A percentile compares a stretch with the other conserved stretches of the same genome.
These are phyloP conservation scores for Setaria italica DNA, from an alignment of 202 grass and related monocot species.

Conservation along the genomic window DNA sequence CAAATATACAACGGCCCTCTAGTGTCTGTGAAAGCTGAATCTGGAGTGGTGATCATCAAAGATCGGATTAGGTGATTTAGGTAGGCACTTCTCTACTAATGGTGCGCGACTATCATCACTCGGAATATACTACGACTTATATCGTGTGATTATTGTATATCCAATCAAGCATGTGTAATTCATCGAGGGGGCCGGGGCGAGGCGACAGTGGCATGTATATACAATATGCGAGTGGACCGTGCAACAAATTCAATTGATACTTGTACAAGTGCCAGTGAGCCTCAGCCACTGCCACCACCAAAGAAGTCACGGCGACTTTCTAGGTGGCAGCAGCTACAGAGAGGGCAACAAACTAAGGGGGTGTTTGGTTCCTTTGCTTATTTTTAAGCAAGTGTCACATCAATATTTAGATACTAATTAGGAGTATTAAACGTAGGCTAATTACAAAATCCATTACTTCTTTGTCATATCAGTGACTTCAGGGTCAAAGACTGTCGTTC, in stretches of 20 bases:
- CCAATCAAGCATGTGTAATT: background rate
- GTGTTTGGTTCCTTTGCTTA: no score
- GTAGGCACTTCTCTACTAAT: background rate
- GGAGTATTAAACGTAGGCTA: no score
- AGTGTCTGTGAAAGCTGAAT: background rate
- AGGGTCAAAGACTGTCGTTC: no score
- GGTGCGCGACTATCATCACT: slow-evolving; percentile 16
- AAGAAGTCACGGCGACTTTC: background rate
- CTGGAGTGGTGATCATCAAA: background rate
- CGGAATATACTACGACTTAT: background rate
- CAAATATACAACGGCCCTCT: background rate
- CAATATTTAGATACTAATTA: no score
- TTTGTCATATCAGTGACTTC: no score
- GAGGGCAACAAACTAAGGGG: background rate
- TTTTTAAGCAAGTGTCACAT: no score
- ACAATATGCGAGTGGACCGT: background rate
- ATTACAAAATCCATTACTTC: no score
- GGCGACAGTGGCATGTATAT: background rate
- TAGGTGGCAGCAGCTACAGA: slow-evolving; percentile 33
- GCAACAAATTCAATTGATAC: background rate
- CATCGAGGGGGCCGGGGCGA: background rate
- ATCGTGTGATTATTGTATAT: background rate
- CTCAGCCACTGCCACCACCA: background rate
- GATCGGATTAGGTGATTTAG: slow-evolving; percentile 18
- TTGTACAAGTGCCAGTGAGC: slow-evolving; percentile 3